phyloP scores from a whole-genome alignment of 305 asterid species.

The Fraxinus albicans region DNA sequence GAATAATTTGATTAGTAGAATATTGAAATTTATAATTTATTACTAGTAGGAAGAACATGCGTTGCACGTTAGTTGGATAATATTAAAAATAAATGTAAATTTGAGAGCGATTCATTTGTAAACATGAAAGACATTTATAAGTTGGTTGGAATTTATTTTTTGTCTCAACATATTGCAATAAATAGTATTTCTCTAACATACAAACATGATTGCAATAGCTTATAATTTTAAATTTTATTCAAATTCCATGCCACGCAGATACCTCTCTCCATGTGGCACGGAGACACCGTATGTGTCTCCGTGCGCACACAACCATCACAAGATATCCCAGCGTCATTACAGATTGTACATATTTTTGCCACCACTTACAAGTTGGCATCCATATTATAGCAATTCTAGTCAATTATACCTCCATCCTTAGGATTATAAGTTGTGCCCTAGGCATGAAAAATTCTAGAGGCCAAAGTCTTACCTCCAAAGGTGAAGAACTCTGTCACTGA shows the following conservation, averaged over 20 bases:
- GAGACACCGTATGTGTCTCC: too few relatives aligned
- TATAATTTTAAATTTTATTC: background rate
- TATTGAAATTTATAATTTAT: too few relatives aligned
- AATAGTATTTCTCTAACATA: background rate
- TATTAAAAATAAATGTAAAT: too few relatives aligned
- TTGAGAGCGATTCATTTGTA: too few relatives aligned
- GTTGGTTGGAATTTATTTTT: background rate
- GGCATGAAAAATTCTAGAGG: constrained; percentile 47
- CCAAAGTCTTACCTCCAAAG: constrained; percentile 47
- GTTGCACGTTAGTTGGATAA: too few relatives aligned
- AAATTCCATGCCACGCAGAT: too few relatives aligned
- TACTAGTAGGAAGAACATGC: too few relatives aligned
- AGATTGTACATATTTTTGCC: constrained; percentile 81
- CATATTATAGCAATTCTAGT: constrained; percentile 66
- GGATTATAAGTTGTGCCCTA: constrained; percentile 88
- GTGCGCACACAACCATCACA: constrained; percentile 48
- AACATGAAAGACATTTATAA: background rate
- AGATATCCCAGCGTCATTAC: constrained; percentile 80
- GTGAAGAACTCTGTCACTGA: constrained; percentile 67
- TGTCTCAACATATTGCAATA: background rate
- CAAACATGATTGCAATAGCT: background rate
- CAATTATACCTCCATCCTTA: constrained; percentile 70
- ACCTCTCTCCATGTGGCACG: too few relatives aligned
- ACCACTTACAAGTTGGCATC: constrained; percentile 59
- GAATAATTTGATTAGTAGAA: too few relatives aligned